Evolutionary conservation across 352 stramenopile species (phyloP), one percentile per base, ranked within the genome.

Genomic region (Pilasporangium apinafurcum): DNA sequence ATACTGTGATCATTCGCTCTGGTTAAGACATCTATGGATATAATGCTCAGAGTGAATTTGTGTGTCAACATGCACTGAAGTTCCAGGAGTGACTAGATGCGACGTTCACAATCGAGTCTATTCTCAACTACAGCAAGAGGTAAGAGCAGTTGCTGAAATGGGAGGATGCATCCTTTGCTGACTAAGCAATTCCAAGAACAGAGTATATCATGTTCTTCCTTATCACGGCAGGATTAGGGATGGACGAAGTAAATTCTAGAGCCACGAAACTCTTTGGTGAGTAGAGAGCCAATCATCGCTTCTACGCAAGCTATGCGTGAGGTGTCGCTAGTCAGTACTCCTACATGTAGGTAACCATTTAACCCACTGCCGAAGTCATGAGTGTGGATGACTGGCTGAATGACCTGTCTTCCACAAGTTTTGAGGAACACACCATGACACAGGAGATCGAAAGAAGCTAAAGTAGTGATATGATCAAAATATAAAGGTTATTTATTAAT

Each of bases 1-100:
- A 80, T 52, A 86, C 89, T 26, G 56, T 95, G 20, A 87, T 96
- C 47, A 48, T 96, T 14, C 83, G 80, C 53, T 94, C 82, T 13
- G 85, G 84, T 4, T 62, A 77, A 24, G 62, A 59, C 16, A 77
- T 62, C 4, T 62, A 76, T 28, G 62, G 62, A 0, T 42, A 36
- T 8, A 16, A 25, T 2, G 48, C 40, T 28, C 40, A 10, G 8
- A 21, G 16, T 4, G 30, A 18, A 1, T 21, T 28, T 20, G 24
- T 40, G 27, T 34, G 37, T 16, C 48, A 40, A 40, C 57, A 51
- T 12, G 59, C 46, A 5, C 29, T 71, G 13, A 51, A 62, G 3
- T 78, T 78, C 45, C 66, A 78, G 16, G 43, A 50, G 14, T 78
- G 66, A 60, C 48, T 78, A 22, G 66, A 78, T 43, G 33, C 12